Evolutionary conservation across 2,329 filamentous ascomycete species (phyloP).

Genomic region (Laburnicola sp.): DNA sequence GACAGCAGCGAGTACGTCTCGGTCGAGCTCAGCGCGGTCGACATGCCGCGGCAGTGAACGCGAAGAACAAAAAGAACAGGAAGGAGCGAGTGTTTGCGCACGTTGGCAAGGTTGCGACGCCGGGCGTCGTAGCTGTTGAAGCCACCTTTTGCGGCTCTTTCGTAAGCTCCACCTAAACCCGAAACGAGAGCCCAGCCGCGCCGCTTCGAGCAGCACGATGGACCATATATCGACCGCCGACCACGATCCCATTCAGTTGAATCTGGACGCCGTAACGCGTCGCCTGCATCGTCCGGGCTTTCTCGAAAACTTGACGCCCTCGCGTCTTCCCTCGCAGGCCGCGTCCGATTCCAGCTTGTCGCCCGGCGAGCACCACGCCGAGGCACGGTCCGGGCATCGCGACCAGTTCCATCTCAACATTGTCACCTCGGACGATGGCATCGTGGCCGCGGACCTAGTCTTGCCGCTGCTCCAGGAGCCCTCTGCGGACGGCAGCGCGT

Average conservation of each 20-base stretch:
- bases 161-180: conserved; percentile 11
- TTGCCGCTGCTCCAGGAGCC: conserved; percentile 41
- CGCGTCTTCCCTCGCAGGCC: conserved; percentile 43
- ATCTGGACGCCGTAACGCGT: conserved; percentile 38
- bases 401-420: conserved; percentile 41
- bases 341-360: conserved; percentile 42
- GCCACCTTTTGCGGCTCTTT: conserved; percentile 13
- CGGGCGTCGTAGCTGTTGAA: conserved; percentile 27
- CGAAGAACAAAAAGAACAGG: conserved; percentile 12
- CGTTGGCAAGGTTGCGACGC: conserved; percentile 13
- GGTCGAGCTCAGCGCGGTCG: conserved; percentile 51
- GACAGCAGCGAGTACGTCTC: conserved; percentile 63
- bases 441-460: conserved; percentile 38
- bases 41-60: conserved; percentile 21
- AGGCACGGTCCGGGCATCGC: conserved; percentile 34
- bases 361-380: conserved; percentile 25
- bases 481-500: conserved; percentile 34
- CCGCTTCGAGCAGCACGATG: conserved; percentile 29
- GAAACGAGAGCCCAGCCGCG: conserved; percentile 29
- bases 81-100: conserved; percentile 21
- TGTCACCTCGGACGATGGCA: conserved; percentile 33
- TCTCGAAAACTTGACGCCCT: conserved; percentile 41
- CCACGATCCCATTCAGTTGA: conserved; percentile 38
- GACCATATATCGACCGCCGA: conserved; percentile 22
- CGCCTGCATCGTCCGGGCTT: conserved; percentile 40